Evolutionary conservation across 352 stramenopile species (phyloP).

Genomic region (Pythium folliculosum): DNA sequence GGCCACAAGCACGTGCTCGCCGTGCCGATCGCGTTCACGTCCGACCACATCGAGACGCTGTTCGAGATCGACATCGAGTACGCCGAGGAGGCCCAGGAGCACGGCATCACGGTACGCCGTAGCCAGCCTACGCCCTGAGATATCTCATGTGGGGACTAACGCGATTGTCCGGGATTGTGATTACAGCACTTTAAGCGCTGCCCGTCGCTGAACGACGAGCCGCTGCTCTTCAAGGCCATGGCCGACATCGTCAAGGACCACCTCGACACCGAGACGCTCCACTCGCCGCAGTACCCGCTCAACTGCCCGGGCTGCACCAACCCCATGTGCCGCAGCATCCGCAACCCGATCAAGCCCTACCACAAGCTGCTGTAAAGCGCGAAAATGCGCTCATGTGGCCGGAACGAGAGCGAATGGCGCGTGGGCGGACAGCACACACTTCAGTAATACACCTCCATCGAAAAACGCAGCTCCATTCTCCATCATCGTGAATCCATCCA

Average conservation of each 20-base stretch:
- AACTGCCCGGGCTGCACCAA: slow-evolving; percentile 86
- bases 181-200: slow-evolving; percentile 91
- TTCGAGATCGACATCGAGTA: slow-evolving; percentile 99
- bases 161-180: not conserved
- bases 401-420: too few species aligned
- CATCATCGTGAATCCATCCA: too few species aligned
- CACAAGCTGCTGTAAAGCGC: slow-evolving; percentile 31
- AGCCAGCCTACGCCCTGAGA: too few species aligned
- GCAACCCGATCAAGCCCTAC: slow-evolving; percentile 86
- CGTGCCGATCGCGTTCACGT: slow-evolving; percentile 99
- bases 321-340: slow-evolving; percentile 79
- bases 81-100: slow-evolving; percentile 93
- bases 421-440: too few species aligned
- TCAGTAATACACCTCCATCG: too few species aligned
- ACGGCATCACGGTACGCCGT: slow-evolving; percentile 85
- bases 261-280: slow-evolving; percentile 73
- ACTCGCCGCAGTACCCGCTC: slow-evolving; percentile 82
- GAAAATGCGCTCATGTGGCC: too few species aligned
- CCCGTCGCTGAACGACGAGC: slow-evolving; percentile 96
- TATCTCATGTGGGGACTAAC: too few species aligned
- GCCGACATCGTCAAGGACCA: slow-evolving; percentile 96
- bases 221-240: slow-evolving; percentile 95
- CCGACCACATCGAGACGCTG: slow-evolving; percentile 99
- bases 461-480: too few species aligned
- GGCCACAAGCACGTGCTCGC: slow-evolving; percentile 97